Base-by-base conservation (phyloP, 441 rosid species). In the Flueggea neowawraea region DNA sequence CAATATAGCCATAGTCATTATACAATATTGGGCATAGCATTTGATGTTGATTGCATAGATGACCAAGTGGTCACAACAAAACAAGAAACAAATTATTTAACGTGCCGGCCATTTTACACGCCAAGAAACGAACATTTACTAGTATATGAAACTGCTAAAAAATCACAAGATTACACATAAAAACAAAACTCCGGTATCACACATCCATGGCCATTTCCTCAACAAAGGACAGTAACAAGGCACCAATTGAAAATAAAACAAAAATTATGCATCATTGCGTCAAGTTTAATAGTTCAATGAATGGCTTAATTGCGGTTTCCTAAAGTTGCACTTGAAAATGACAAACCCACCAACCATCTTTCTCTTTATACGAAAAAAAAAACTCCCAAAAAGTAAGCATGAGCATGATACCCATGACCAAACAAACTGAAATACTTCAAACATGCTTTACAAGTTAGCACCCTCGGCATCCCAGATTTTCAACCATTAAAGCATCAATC, bases 261-360 rank as follows among this genome's bases (percentile, higher is more conserved):
- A 15, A 62, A 43, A 0, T 22, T 22, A 22, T 2, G 2, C 28
- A 22, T 22, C 28, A 22, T 22, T 22, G 28, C 28, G 28, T 22
- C 28, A 22, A 22, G 28, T 22, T 22, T 2, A 65, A 64, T 14
- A 28, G 57, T 52, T 39, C 22, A 16, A 33, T 48, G 58, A 13
- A 32, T 55, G 43, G 45, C 58, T n/a, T 17, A 55, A 55, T 31
- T 17, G 63, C 49, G 74, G 72, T 66, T 49, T 67, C 74, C 50
- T 41, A 36, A 32, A 12, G 32, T 63, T 59, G 61, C 53, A 47
- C 9, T 55, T 63, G 55, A 43, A 54, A 54, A 64, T 64, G 55
- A 70, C 12, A 16, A 52, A 61, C 17, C 63, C 22, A 48, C 43
- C 58, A 44, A 16, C 36, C 50, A 48, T 16, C 41, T 31, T 32